Base-by-base conservation (phyloP, 2,329 filamentous ascomycete species). In the Alternaria viburni region DNA sequence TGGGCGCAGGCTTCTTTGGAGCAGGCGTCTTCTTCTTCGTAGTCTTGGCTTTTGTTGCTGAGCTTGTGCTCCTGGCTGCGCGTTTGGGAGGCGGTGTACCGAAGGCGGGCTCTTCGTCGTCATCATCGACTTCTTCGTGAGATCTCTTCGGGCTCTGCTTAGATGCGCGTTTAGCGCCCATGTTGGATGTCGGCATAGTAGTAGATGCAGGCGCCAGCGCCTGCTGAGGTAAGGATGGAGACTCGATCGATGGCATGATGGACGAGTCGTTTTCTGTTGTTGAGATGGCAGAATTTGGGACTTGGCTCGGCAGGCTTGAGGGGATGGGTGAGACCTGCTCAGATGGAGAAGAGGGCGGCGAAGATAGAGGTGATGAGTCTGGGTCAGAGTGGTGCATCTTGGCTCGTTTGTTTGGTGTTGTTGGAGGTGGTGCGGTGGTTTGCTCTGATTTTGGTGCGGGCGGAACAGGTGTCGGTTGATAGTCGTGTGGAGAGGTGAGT, bases 361-460 rank as follows among this genome's bases (percentile, higher is more conserved):
- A 66, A 25, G 70, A 70, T 8, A 69, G 57, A 10, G 70, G 57
- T 17, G 67, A 68, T 17, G 64, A 66, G 44, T 43, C 28, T n/a
- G 25, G 17, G 21, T 41, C 25, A 13, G 57, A 25, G 25, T 57
- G 50, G n/a, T 62, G 56, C 63, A 69, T 70, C 8, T 32, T 54
- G 43, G 52, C 36, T 36, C 30, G 51, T 21, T 49, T 58, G 21
- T 51, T 57, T 57, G 66, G 51, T 49, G 63, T 57, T 11, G 26
- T 59, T 30, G 12, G 44, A n/a, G 41, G 32, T 61, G 64, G 58
- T 44, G 36, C 52, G 11, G 15, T 19, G 30, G 12, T n/a, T 54
- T 21, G n/a, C 9, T 15, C 19, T 6, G 11, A 30, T 10, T 54
- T 36, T 30, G 19, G 3, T 54, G 36, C 15, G 19, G 47, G 26